Conservation (phyloP, 2,329 filamentous ascomycete genomes). For the Xylariaceae sp. region DNA sequence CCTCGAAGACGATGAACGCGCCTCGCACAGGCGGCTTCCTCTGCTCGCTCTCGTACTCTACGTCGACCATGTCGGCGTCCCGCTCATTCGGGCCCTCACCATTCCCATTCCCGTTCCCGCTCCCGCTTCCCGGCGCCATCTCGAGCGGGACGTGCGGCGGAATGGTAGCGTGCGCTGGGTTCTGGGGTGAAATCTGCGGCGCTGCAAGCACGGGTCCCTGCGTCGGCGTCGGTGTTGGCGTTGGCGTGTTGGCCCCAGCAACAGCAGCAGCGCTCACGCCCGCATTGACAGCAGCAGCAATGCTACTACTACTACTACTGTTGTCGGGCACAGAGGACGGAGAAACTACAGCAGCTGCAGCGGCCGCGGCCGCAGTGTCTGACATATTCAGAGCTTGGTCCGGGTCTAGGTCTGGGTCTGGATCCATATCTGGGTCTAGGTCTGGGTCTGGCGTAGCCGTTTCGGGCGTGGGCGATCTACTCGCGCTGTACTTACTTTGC, state of each 20-base stretch:
- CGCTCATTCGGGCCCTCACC: conserved; percentile 4
- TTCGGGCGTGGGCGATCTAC: conserved; percentile 9
- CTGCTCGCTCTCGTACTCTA: conserved; percentile 13
- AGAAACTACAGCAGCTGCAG: background rate
- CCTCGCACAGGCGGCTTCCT: conserved; percentile 46
- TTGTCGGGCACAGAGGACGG: conserved; percentile 8
- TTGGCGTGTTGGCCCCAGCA: conserved; percentile 3
- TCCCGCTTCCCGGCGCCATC: background rate
- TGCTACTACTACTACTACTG: conserved; percentile 3
- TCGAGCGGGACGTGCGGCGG: conserved; percentile 17
- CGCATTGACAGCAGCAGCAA: conserved; percentile 4
- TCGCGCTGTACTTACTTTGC: conserved; percentile 5
- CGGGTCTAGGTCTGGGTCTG: conserved; percentile 1
- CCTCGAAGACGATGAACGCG: conserved; percentile 78
- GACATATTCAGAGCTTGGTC: conserved; percentile 3
- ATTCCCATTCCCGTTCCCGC: background rate
- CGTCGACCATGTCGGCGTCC: conserved; percentile 26
- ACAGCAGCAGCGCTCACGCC: conserved; percentile 4
- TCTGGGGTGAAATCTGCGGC: conserved; percentile 27
- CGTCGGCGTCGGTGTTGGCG: conserved; percentile 8
- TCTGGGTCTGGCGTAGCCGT: background rate
- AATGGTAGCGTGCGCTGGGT: conserved; percentile 26
- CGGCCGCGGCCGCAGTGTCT: background rate
- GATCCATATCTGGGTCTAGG: conserved; percentile 7
- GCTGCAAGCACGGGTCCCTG: conserved; percentile 25